These are phyloP conservation scores for Saprolegnia parasitica DNA, from an alignment of 352 stramenopile genomes.

Conservation along the genomic window DNA sequence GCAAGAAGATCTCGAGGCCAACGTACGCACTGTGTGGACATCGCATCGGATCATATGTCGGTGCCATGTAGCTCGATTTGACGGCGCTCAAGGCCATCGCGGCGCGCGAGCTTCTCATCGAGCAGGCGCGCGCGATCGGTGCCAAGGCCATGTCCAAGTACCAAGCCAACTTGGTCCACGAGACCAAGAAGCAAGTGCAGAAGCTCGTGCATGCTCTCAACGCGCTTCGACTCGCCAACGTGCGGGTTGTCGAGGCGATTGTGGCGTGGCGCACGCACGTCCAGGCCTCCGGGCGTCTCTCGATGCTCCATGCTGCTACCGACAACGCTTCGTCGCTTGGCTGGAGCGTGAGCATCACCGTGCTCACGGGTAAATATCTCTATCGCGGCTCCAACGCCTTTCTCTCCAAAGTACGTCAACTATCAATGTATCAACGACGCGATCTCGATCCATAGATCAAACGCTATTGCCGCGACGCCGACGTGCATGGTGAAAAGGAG, in stretches of 20 bases:
- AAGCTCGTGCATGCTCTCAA: slow-evolving; percentile 52
- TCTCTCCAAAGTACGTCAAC: slow-evolving; percentile 37
- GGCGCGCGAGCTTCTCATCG: slow-evolving; percentile 52
- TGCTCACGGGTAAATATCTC: slow-evolving; percentile 55
- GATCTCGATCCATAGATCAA: slow-evolving; percentile 36
- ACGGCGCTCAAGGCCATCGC: slow-evolving; percentile 52
- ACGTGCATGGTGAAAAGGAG: slow-evolving; percentile 49
- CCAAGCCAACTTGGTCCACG: slow-evolving; percentile 50
- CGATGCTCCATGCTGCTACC: slow-evolving; percentile 30
- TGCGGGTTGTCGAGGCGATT: slow-evolving; percentile 66
- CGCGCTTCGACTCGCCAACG: slow-evolving; percentile 51
- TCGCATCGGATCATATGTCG: neutral
- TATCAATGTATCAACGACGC: neutral
- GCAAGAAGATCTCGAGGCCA: slow-evolving; percentile 54
- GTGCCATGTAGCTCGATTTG: slow-evolving; percentile 46
- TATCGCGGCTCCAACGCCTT: slow-evolving; percentile 71
- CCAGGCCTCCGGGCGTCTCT: slow-evolving; percentile 42
- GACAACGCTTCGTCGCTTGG: slow-evolving; percentile 33
- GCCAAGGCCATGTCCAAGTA: slow-evolving; percentile 60
- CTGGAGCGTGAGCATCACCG: slow-evolving; percentile 66
- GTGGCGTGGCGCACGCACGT: slow-evolving; percentile 54
- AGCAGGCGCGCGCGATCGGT: slow-evolving; percentile 36
- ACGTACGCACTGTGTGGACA: neutral
- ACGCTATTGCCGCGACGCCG: slow-evolving; percentile 57
- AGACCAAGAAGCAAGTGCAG: slow-evolving; percentile 38